Evolutionary conservation across 371 early-diverging fungal genomes (phyloP).

Genomic region (Sporodiniella umbellata): DNA sequence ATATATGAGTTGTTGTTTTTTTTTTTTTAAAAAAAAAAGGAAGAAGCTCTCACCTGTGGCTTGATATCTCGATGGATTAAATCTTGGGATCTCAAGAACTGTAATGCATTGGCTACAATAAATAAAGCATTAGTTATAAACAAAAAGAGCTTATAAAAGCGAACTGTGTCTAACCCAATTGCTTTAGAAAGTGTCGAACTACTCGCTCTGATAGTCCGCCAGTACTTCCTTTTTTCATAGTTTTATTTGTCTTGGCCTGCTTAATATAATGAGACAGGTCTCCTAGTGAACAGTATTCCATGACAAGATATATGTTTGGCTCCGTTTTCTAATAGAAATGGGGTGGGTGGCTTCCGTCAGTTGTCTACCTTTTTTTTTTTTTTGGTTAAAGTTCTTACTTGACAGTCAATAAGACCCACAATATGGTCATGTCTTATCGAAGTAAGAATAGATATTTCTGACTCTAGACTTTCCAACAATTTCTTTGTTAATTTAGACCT

Average conservation of each 20-base stretch:
- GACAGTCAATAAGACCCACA: slow-evolving; percentile 79
- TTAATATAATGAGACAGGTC: slow-evolving; percentile 90
- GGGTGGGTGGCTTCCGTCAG: no score
- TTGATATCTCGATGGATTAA: slow-evolving; percentile 97
- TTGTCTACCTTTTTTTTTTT: no score
- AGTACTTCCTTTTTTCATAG: slow-evolving; percentile 34
- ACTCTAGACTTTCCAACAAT: slow-evolving; percentile 86
- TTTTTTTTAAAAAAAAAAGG: no score
- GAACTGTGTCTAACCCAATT: slow-evolving; percentile 58
- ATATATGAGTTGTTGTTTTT: slow-evolving; percentile 19
- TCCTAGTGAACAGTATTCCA: slow-evolving; percentile 93
- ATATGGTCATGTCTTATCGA: slow-evolving; percentile 81
- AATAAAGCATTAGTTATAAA: slow-evolving; percentile 1
- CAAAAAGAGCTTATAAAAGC: background rate
- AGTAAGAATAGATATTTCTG: slow-evolving; percentile 89
- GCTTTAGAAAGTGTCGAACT: slow-evolving; percentile 79
- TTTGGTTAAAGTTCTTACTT: no score
- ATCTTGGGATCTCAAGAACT: slow-evolving; percentile 78
- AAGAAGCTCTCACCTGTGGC: slow-evolving; percentile 81
- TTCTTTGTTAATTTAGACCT: slow-evolving; percentile 84
- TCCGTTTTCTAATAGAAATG: slow-evolving; percentile 74
- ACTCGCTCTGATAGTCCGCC: slow-evolving; percentile 80
- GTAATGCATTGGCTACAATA: slow-evolving; percentile 70
- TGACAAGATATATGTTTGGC: slow-evolving; percentile 86
- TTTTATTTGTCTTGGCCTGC: slow-evolving; percentile 47